Evolutionary conservation across 192 early-diverging fungal genomes (phyloP), one percentile per base, ranked within the genome.

Genomic region (Coemansia sp.): DNA sequence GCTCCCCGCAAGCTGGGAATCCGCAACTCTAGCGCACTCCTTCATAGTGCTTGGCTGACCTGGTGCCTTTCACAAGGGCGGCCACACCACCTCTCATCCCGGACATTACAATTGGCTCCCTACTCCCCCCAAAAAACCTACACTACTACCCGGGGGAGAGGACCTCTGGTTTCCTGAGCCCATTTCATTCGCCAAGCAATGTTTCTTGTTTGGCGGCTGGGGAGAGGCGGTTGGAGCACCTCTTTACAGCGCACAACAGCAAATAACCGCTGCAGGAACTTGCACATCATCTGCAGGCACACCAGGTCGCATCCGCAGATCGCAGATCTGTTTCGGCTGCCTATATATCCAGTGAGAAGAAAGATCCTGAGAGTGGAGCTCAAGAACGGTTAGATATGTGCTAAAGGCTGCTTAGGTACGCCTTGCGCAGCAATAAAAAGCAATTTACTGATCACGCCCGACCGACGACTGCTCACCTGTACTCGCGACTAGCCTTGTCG

Each of bases 101-200:
- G 9, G 21, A 12, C 43, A 24, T 11, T 46, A 21, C 43, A 46
- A 46, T 46, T 46, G 43, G 43, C 43, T 46, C 21, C 10, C 10
- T 22, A 9, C 42, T 9, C 42, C 42, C 42, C 42, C 11, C 17
- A 44, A 11, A 10, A 21, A 44, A 44, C 43, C 10, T 8, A 8
- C n/a, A 42, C 43, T 46, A 46, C 26, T n/a, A n/a, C n/a, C n/a
- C n/a, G n/a, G n/a, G n/a, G n/a, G n/a, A n/a, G n/a, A n/a, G n/a
- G n/a, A n/a, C 43, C 43, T 46, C 19, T 22, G 43, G 40, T 14
- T n/a, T n/a, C n/a, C n/a, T n/a, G 22, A 24, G 42, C 19, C 9
- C 9, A 44, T 44, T 44, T 44, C 18, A 44, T 44, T 44, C 42
- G 42, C n/a, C n/a, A n/a, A n/a, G n/a, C n/a, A n/a, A n/a, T 44